Evolutionary conservation across 306 rosid genomes (phyloP).

Genomic region (Trifolium subterraneum): DNA sequence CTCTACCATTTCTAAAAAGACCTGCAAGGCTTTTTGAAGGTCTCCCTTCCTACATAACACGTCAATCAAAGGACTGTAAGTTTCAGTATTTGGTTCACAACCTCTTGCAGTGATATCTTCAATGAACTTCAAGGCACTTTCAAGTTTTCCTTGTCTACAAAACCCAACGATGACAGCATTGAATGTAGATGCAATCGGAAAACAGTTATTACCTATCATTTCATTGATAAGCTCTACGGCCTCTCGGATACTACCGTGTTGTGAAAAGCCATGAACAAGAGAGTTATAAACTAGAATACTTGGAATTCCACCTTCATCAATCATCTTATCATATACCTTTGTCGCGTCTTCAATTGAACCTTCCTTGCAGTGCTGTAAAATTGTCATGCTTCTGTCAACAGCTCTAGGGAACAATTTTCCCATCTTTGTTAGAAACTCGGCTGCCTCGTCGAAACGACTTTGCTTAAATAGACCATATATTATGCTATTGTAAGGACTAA

Average conservation of each 20-base stretch:
- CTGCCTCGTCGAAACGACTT: constrained; percentile 55
- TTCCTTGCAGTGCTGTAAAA: constrained; percentile 55
- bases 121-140: constrained; percentile 58
- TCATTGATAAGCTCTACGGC: constrained; percentile 70
- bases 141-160: constrained; percentile 60
- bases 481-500: constrained; percentile 76
- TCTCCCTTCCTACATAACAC: constrained; percentile 58
- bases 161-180: constrained; percentile 61
- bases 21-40: constrained; percentile 55
- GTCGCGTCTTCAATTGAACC: constrained; percentile 63
- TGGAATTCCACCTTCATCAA: constrained; percentile 64
- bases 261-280: constrained; percentile 58
- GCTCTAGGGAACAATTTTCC: constrained; percentile 68
- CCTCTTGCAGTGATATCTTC: constrained; percentile 69
- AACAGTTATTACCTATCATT: constrained; percentile 60
- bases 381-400: constrained; percentile 62
- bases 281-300: constrained; percentile 61
- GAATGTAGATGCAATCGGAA: constrained; percentile 63
- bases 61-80: constrained; percentile 56
- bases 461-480: constrained; percentile 71
- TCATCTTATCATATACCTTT: constrained; percentile 58
- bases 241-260: constrained; percentile 53
- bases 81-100: constrained; percentile 51
- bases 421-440: constrained; percentile 58
- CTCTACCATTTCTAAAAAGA: constrained; percentile 59